phyloP scores from a whole-genome alignment of 176 grass and related monocot species.

The Saccharum spontaneum region DNA sequence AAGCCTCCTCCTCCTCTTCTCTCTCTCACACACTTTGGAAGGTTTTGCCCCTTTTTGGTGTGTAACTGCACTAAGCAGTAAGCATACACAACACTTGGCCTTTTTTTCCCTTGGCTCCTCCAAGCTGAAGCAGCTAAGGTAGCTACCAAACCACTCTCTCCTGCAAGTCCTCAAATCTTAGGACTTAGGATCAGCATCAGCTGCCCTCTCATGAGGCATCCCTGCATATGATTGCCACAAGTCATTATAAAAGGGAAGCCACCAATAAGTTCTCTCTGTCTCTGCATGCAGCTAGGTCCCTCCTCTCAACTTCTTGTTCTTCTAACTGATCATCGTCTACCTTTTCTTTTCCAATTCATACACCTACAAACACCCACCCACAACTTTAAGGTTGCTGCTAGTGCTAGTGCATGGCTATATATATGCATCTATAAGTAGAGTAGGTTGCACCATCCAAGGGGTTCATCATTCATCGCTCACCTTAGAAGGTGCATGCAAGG shows the following conservation, averaged over 20 bases:
- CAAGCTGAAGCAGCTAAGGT: neutral
- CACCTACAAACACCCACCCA: neutral
- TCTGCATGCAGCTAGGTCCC: constrained; percentile 33
- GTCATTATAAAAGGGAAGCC: constrained; percentile 58
- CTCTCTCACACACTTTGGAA: constrained; percentile 1
- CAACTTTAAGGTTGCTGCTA: constrained; percentile 34
- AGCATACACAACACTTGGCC: constrained; percentile 32
- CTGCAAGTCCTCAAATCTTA: constrained; percentile 30
- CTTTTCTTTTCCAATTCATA: constrained; percentile 5
- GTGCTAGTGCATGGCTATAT: constrained; percentile 48
- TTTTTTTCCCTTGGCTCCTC: neutral
- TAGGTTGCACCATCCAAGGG: constrained; percentile 36
- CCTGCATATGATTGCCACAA: constrained; percentile 53
- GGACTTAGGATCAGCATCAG: constrained; percentile 21
- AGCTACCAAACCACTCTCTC: constrained; percentile 29
- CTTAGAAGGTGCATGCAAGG: constrained; percentile 10
- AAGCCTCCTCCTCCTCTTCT: constrained; percentile 12
- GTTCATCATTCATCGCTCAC: constrained; percentile 15
- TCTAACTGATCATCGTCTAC: neutral
- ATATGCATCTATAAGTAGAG: constrained; percentile 39
- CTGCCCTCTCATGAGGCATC: constrained; percentile 38
- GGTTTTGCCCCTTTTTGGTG: constrained; percentile 24
- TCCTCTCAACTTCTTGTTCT: neutral
- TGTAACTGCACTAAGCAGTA: constrained; percentile 3
- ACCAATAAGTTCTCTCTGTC: constrained; percentile 44